These are phyloP conservation scores for Stenogyne calaminthoides DNA, from an alignment of 305 asterid species.

Conservation along the genomic window DNA sequence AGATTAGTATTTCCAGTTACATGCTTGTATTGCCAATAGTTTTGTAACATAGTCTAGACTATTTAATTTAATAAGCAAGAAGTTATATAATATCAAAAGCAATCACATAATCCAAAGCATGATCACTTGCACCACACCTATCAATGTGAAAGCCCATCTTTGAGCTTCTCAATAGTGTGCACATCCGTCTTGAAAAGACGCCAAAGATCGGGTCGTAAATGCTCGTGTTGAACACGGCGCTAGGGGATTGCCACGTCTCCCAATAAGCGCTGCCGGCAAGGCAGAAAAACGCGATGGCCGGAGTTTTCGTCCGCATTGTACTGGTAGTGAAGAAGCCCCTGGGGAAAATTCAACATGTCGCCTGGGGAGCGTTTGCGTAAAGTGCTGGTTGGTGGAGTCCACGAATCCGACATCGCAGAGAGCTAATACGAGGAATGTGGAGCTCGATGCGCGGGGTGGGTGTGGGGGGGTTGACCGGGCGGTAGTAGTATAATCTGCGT, in stretches of 20 bases:
- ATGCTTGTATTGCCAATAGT: too few relatives aligned
- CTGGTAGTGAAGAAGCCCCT: conserved; percentile 61
- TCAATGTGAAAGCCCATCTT: conserved; percentile 40
- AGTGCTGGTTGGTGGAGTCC: conserved; percentile 45
- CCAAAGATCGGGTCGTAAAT: conserved; percentile 49
- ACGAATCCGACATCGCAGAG: conserved; percentile 56
- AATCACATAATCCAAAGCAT: too few relatives aligned
- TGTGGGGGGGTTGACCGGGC: conserved; percentile 55
- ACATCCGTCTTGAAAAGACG: conserved; percentile 54
- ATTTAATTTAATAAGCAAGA: too few relatives aligned
- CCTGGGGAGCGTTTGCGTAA: conserved; percentile 53
- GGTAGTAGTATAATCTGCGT: conserved; percentile 40
- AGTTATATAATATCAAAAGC: too few relatives aligned
- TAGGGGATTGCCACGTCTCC: conserved; percentile 52
- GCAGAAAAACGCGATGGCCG: conserved; percentile 48
- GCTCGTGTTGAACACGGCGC: conserved; percentile 37
- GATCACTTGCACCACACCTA: neutral
- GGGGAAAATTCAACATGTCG: conserved; percentile 53
- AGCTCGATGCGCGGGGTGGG: conserved; percentile 60
- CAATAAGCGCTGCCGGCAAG: conserved; percentile 53
- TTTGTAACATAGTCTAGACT: too few relatives aligned
- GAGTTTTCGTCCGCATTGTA: conserved; percentile 34
- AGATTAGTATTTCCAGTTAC: too few relatives aligned
- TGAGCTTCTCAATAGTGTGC: conserved; percentile 47
- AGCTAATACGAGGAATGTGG: conserved; percentile 42